These are phyloP conservation scores for Vicia villosa DNA, from an alignment of 306 rosid species.

Conservation along the genomic window DNA sequence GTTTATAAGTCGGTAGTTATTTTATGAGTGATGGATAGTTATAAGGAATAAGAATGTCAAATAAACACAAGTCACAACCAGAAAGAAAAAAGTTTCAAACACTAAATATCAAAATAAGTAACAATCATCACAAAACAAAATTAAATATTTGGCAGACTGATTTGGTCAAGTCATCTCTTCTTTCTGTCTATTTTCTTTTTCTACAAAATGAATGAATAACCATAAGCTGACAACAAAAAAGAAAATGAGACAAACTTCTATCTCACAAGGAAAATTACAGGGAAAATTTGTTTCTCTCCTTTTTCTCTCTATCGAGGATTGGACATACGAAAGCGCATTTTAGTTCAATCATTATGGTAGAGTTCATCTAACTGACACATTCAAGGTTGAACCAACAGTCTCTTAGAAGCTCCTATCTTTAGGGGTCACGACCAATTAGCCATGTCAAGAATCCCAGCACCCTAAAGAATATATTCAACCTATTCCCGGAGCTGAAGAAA, in stretches of 20 bases:
- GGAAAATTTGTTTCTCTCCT: constrained; percentile 6
- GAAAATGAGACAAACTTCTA: constrained; percentile 34
- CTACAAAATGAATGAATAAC: constrained; percentile 43
- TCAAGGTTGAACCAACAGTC: constrained; percentile 38
- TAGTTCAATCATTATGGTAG: constrained; percentile 36
- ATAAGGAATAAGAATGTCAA: neutral
- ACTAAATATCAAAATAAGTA: constrained; percentile 38
- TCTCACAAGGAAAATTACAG: constrained; percentile 35
- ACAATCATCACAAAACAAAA: constrained; percentile 42
- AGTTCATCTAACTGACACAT: constrained; percentile 48
- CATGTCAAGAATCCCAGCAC: constrained; percentile 38
- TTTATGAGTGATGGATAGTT: too few species aligned
- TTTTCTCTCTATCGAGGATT: constrained; percentile 31
- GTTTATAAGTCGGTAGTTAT: too few species aligned
- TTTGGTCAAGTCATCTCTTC: constrained; percentile 33
- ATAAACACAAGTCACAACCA: neutral
- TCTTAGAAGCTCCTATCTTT: constrained; percentile 31
- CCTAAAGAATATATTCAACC: constrained; percentile 31
- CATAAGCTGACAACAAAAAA: constrained; percentile 23
- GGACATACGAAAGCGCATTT: constrained; percentile 23
- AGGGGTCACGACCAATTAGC: constrained; percentile 24
- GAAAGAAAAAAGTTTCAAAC: constrained; percentile 17
- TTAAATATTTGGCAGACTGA: constrained; percentile 35
- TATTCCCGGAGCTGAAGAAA: constrained; percentile 31
- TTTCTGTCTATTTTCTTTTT: constrained; percentile 33